Base-by-base conservation (phyloP, 805 yeast species). In the Candida jianshihensis region DNA sequence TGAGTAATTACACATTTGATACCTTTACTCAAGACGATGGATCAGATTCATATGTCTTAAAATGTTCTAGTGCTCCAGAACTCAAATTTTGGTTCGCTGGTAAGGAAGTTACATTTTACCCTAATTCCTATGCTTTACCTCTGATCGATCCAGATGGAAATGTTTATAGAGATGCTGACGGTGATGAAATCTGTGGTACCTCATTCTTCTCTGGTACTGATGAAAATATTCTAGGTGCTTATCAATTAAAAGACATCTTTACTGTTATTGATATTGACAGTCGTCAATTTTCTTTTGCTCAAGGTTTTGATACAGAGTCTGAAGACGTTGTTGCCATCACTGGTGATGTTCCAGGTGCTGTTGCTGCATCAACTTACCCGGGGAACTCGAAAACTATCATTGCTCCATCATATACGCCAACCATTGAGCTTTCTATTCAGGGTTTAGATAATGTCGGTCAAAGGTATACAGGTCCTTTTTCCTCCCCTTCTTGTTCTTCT, bases 21-120 rank as follows among this genome's bases (percentile, higher is more conserved):
- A 4, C 19, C 31, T n/a, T 17, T 12, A 70, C 71, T 26, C 59
- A 53, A 17, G 44, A 51, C 14, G 42, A 63, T 27, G 56, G 55
- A 46, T 49, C 50, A 2, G 70, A 64, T 12, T 53, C 59, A 6
- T 70, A 70, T 44, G 33, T 54, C 15, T 47, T 51, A 41, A 52
- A 48, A 31, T 50, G 55, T 36, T 20, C 36, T 10, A 20, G 42
- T 27, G 48, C 52, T 3, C 28, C 33, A 13, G 35, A 45, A 1
- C 17, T 50, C 9, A 27, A 25, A 8, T 31, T 50, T 3, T 36
- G 41, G 32, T 41, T 50, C 36, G 38, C 42, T 2, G 52, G 51
- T 9, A 42, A 41, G 25, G 21, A 22, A 26, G 24, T 50, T 10
- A 31, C 38, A 0, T 26, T 48, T 16, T 25, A 34, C 2, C 44